Conservation (phyloP, 1,284 basidiomycete genomes). For the Pyrrhoderma lamaoense region DNA sequence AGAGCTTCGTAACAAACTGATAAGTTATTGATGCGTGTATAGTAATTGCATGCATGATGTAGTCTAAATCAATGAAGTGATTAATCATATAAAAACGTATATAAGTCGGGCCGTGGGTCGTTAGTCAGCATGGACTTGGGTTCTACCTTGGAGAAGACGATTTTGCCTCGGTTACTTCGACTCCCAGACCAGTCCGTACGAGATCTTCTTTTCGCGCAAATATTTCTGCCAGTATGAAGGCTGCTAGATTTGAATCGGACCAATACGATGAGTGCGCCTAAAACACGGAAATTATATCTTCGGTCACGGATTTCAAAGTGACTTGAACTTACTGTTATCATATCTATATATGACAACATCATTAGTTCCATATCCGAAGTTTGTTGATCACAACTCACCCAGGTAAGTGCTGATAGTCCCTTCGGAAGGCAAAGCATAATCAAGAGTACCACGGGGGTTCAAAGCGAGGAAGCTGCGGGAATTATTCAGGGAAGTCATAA, state of each 20-base stretch:
- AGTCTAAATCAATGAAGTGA: no score
- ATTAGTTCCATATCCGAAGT: conserved; percentile 1
- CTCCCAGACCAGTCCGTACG: conserved; percentile 24
- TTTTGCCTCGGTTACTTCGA: conserved; percentile 3
- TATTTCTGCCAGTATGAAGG: conserved; percentile 27
- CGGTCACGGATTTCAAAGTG: not conserved
- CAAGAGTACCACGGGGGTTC: conserved; percentile 27
- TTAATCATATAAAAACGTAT: no score
- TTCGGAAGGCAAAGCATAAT: conserved; percentile 25
- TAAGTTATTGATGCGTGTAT: no score
- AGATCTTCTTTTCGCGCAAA: conserved; percentile 27
- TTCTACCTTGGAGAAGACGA: no score
- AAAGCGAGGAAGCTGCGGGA: conserved; percentile 25
- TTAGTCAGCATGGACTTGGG: no score
- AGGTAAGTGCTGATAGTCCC: conserved; percentile 27
- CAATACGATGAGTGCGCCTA: conserved; percentile 28
- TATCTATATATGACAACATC: conserved; percentile 19
- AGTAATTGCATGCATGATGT: no score
- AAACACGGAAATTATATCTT: not conserved
- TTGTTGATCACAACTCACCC: conserved; percentile 16
- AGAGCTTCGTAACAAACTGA: no score
- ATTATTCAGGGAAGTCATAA: conserved; percentile 1
- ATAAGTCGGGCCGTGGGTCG: no score
- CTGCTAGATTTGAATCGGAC: conserved; percentile 24
- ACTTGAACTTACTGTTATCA: conserved; percentile 24